These are phyloP conservation scores for Phytophthora multivora DNA, from an alignment of 352 stramenopile species.

Conservation along the genomic window DNA sequence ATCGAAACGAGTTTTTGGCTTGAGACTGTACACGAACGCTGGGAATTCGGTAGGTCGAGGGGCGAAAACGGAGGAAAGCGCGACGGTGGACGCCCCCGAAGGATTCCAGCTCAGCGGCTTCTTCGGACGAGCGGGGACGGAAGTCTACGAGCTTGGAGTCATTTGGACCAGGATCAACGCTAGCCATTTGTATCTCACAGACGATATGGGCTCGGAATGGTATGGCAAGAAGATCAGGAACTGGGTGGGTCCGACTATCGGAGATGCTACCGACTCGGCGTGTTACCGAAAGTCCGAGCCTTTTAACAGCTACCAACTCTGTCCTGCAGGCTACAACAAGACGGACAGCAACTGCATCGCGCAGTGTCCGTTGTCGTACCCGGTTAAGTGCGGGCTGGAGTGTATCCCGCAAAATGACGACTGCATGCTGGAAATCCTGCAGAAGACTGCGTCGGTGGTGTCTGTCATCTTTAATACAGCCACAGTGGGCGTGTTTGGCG, in stretches of 20 bases:
- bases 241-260: constrained; percentile 41
- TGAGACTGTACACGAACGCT: constrained; percentile 17
- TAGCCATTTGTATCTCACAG: constrained; percentile 21
- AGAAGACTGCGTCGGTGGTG: constrained; percentile 37
- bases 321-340: constrained; percentile 45
- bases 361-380: constrained; percentile 49
- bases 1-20: constrained; percentile 17
- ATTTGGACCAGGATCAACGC: constrained; percentile 27
- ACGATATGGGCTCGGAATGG: constrained; percentile 28
- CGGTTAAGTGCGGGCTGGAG: constrained; percentile 36
- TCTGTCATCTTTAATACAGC: constrained; percentile 39
- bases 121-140: constrained; percentile 17
- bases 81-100: constrained; percentile 9
- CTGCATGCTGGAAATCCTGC: constrained; percentile 40
- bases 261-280: constrained; percentile 9
- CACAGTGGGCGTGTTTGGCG: constrained; percentile 40
- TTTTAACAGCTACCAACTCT: constrained; percentile 30
- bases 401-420: constrained; percentile 46
- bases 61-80: constrained; percentile 14
- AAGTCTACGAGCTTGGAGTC: constrained; percentile 18
- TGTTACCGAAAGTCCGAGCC: constrained; percentile 30
- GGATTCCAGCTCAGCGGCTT: constrained; percentile 26
- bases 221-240: constrained; percentile 33
- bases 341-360: constrained; percentile 51
- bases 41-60: constrained; percentile 19